These are phyloP conservation scores for Dothidotthia symphoricarpi DNA, from an alignment of 2,329 filamentous ascomycete genomes.

Conservation along the genomic window DNA sequence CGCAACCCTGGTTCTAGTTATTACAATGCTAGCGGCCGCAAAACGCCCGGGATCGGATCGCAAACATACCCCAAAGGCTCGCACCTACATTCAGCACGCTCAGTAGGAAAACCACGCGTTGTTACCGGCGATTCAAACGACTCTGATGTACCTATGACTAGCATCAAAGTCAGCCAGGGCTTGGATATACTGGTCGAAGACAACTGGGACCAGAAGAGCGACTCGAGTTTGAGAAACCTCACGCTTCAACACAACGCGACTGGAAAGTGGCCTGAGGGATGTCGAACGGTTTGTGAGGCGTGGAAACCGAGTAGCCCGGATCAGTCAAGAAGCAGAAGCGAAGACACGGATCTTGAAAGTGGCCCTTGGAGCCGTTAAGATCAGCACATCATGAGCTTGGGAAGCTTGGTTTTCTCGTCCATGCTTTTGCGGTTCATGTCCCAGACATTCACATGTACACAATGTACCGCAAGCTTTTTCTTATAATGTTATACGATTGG, in stretches of 20 bases:
- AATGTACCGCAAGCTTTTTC: no score
- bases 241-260: constrained; percentile 4
- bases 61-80: constrained; percentile 1
- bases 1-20: constrained; percentile 13
- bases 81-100: background rate
- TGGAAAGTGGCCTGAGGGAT: constrained; percentile 16
- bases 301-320: constrained; percentile 11
- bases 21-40: constrained; percentile 5
- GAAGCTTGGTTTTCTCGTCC: no score
- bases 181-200: constrained; percentile 22
- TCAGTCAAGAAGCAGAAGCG: constrained; percentile 1
- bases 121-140: constrained; percentile 5
- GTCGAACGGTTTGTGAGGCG: constrained; percentile 17
- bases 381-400: no score
- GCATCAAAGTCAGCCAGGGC: constrained; percentile 24
- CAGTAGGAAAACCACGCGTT: constrained; percentile 9
- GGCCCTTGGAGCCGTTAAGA: constrained; percentile 1
- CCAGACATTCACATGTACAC: no score
- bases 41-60: constrained; percentile 1
- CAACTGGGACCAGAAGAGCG: constrained; percentile 20
- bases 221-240: constrained; percentile 18
- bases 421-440: no score
- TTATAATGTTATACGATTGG: no score
- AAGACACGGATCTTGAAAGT: constrained; percentile 9
- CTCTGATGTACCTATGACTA: constrained; percentile 16